Percentiles rank a stretch among this genome's conserved stretches.
phyloP scores from a whole-genome alignment of 345 rosid genomes.

The Citrus australasica region DNA sequence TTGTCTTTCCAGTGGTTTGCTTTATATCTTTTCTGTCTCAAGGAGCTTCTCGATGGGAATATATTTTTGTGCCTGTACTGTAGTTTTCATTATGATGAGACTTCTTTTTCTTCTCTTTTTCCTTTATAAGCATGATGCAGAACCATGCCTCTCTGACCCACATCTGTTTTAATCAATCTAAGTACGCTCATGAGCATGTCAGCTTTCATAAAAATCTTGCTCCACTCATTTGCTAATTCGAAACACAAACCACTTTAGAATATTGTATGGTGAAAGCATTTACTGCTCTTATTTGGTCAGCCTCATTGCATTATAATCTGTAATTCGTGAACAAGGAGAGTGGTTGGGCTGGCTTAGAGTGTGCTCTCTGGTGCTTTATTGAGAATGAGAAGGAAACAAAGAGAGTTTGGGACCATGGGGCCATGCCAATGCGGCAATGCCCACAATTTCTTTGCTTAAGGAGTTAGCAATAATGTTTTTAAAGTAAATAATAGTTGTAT shows the following conservation, averaged over 20 bases:
- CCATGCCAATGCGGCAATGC: neutral
- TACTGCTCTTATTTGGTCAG: neutral
- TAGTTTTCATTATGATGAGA: neutral
- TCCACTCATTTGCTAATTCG: neutral
- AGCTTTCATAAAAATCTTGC: neutral
- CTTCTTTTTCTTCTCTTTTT: neutral
- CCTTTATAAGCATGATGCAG: neutral
- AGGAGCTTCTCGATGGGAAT: neutral
- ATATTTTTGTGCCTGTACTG: neutral
- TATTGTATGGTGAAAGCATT: neutral
- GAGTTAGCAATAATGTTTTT: neutral
- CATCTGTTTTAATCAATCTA: neutral
- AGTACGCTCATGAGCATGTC: neutral
- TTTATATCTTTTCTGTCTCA: neutral
- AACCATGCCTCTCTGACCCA: neutral
- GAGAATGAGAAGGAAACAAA: neutral
- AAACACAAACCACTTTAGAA: neutral
- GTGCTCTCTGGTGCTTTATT: no score
- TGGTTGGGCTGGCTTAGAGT: neutral
- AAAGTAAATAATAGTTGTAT: neutral
- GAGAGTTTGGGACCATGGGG: neutral
- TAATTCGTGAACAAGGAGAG: neutral
- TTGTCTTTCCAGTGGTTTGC: neutral
- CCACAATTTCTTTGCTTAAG: neutral
- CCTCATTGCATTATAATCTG: neutral